Base-by-base conservation (phyloP, 2,329 filamentous ascomycete species). In the Cladosporium oxysporum region DNA sequence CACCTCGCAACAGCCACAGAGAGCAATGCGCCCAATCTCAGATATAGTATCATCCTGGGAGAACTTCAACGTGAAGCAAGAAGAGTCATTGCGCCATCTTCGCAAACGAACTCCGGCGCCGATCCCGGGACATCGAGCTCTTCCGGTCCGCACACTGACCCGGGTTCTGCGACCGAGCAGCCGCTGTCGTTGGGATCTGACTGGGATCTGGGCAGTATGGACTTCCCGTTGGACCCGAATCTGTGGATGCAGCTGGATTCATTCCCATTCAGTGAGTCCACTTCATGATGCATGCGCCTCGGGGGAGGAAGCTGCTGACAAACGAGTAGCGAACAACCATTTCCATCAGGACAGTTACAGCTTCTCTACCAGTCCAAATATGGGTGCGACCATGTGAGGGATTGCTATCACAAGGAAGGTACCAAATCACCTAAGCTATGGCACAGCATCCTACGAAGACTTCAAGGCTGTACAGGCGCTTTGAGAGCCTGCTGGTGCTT, bases 11-110 rank as follows among this genome's bases (percentile, higher is more conserved):
- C 75, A 60, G 77, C 77, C 11, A 79, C 73, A 47, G 77, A 70
- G 47, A 75, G 69, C 59, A 80, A 79, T 69, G 83, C 76, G 47
- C 83, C 77, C 29, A 84, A 77, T 35, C 77, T 82, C 29, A 74
- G 83, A 5, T 87, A 86, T 67, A 81, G 79, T 53, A 76, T 85
- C 8, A 83, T 87, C 1, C 77, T 87, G 0, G 82, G 85, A 58
- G 83, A 85, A 67, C 72, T 86, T 11, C 75, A 81, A 16, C 74
- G 80, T 2, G 82, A 84, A 69, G 76, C 77, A 2, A 70, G 73
- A 14, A 69, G 76, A 4, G 71, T 77, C 35, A 73, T 72, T 4
- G 37, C 26, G 7, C 62, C 62, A 58, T 28, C 58, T 7, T 57
- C 57, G 0, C 58, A 57, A 66, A 67, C 18, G 61, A 37, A 29